Evolutionary conservation across 1,284 basidiomycete species (phyloP).

Genomic region (Porodaedalea pini): DNA sequence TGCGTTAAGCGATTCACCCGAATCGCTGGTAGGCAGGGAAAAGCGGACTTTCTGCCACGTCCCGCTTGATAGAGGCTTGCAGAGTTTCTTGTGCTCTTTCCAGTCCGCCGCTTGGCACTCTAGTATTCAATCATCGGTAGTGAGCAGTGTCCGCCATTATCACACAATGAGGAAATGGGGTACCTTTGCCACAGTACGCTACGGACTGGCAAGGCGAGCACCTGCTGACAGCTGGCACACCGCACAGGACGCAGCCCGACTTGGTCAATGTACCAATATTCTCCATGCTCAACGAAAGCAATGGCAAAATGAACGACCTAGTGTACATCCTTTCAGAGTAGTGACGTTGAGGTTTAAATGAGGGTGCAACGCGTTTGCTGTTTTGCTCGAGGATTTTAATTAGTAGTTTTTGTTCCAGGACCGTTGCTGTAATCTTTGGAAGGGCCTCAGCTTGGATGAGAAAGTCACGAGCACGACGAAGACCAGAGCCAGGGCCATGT

Average conservation of each 20-base stretch:
- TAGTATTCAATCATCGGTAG: slow-evolving; percentile 19
- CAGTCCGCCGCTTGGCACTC: slow-evolving; percentile 41
- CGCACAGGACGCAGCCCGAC: slow-evolving; percentile 39
- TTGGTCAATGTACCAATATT: slow-evolving; percentile 37
- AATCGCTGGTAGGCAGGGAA: slow-evolving; percentile 17
- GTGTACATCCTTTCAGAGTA: slow-evolving; percentile 28
- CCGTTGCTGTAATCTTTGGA: slow-evolving; percentile 26
- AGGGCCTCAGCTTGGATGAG: background rate
- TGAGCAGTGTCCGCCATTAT: background rate
- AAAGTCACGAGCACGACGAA: slow-evolving; percentile 9
- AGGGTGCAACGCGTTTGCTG: slow-evolving; percentile 30
- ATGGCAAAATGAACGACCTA: slow-evolving; percentile 38
- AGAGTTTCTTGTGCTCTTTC: slow-evolving; percentile 37
- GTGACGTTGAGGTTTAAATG: slow-evolving; percentile 26
- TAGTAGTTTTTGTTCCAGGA: slow-evolving; percentile 35
- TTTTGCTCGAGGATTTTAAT: slow-evolving; percentile 36
- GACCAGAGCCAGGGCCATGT: slow-evolving; percentile 22
- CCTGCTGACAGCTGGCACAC: slow-evolving; percentile 30
- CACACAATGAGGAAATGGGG: slow-evolving; percentile 28
- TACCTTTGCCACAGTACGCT: slow-evolving; percentile 37
- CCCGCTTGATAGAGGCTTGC: slow-evolving; percentile 38
- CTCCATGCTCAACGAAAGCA: slow-evolving; percentile 36
- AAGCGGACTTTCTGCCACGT: slow-evolving; percentile 37
- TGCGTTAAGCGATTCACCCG: slow-evolving; percentile 21
- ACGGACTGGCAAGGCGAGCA: slow-evolving; percentile 38